Base-by-base conservation (phyloP, 2,329 filamentous ascomycete genomes). In the Paraphoma chrysanthemicola region DNA sequence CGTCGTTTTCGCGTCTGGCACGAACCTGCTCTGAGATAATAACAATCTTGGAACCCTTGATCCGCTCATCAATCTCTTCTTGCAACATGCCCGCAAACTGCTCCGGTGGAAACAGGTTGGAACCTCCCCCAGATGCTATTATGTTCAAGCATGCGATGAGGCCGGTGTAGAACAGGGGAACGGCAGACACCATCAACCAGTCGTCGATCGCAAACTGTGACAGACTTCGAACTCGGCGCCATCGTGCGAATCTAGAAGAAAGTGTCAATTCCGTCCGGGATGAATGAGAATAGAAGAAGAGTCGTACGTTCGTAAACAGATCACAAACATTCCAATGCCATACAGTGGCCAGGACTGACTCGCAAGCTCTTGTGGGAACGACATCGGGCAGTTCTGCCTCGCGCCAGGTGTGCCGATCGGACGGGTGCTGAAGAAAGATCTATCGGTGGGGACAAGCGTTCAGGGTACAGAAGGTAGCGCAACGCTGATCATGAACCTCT, bases 1-100 rank as follows among this genome's bases (percentile, higher is more conserved):
- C 1, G 42, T 23, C 14, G 4, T 18, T 33, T 28, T 8, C 6
- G 2, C 9, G 12, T 2, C 4, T 16, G 18, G 10, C 2, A 43
- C 63, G 45, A 59, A 77, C 78, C 67, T 81, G 78, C 66, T 82
- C 79, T 3, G 78, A 79, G 1, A 80, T 66, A 4, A 81, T 62
- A 14, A 80, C 78, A 36, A 81, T 74, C 63, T 81, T 81, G 12
- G 77, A 79, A 11, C 79, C 79, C 38, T 76, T 73, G 42, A 81
- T 77, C 7, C 81, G 74, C 17, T 79, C 76, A 30, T 74, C 39
- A 5, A 81, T 77, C 9, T 81, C 74, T 14, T 63, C 53, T 12
- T 67, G 55, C 6, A 72, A 75, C 60, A 80, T 81, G 0, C 68
- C 73, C 1, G 57, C 53, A 28, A 73, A 71, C 28, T 77, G 57